Percentiles rank a stretch among this genome's conserved stretches.
These are phyloP conservation scores for Thermothelomyces thermophilus DNA, from an alignment of 2,329 filamentous ascomycete species.

Conservation along the genomic window DNA sequence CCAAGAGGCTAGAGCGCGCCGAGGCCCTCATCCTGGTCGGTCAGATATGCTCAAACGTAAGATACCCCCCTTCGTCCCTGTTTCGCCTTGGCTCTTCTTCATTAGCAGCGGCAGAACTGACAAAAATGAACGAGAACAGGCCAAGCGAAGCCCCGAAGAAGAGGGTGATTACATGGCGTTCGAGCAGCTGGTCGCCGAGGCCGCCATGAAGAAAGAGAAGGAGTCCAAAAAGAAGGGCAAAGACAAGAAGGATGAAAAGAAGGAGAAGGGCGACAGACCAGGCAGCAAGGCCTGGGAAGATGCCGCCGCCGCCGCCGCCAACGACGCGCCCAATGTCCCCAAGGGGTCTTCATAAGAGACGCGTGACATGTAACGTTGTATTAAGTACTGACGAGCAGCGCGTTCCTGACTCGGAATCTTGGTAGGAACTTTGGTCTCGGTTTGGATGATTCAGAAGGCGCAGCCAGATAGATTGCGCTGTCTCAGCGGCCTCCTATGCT, in stretches of 20 bases:
- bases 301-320: conserved; percentile 28
- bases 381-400: no score
- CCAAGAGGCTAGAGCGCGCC: conserved; percentile 85
- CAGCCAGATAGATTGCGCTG: background rate
- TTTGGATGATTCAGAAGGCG: background rate
- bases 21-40: conserved; percentile 84
- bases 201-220: conserved; percentile 89
- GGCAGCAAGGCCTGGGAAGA: conserved; percentile 19
- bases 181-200: conserved; percentile 94
- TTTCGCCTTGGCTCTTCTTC: background rate
- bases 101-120: background rate
- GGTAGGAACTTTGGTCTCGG: background rate
- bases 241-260: conserved; percentile 35
- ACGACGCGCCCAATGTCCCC: conserved; percentile 36
- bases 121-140: conserved; percentile 49
- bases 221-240: conserved; percentile 64
- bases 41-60: conserved; percentile 81
- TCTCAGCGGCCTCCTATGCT: background rate
- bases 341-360: conserved; percentile 14
- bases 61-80: conserved; percentile 22
- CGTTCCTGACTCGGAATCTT: background rate
- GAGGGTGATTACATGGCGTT: conserved; percentile 99
- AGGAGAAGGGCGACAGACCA: conserved; percentile 12
- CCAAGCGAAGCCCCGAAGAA: conserved; percentile 83
- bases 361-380: background rate